Evolutionary conservation across 2,329 filamentous ascomycete species (phyloP), one percentile per base, ranked within the genome.

Genomic region (Pseudogymnoascus sp.): DNA sequence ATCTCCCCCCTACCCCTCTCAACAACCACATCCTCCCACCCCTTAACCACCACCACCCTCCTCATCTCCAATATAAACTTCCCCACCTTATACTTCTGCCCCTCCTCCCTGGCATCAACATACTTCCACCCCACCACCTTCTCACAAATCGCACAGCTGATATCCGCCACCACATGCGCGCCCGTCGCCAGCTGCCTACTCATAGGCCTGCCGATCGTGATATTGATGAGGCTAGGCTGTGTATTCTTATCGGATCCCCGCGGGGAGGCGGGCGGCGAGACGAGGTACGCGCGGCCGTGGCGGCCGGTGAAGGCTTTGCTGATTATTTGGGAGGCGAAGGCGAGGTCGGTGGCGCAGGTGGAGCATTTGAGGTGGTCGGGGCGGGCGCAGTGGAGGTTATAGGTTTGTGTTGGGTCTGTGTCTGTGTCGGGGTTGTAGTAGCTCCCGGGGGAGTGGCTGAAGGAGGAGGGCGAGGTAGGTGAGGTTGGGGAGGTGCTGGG

Each of bases 81-180:
- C 67, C 85, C 85, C 60, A 88, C 78, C 74, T 89, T 89, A 77
- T 89, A 89, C 70, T 79, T 81, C 72, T 89, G 86, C 56, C 78
- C 74, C 63, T 76, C 70, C 68, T 88, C 83, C 65, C 79, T 80
- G 1, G 86, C 85, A 71, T 86, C 83, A 46, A 88, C 78, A 69
- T 89, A 89, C 73, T 88, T 88, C 86, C 86, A 89, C 16, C 86
- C 86, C 7, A 89, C 71, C 68, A 83, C 83, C 61, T 76, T 77
- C 25, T 76, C 75, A 73, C 86, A 89, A 25, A 81, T 75, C 8
- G 72, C 71, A 70, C 86, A 89, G 56, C 73, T 78, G 59, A 88
- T 85, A 73, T 89, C 86, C 3, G 85, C 83, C 5, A 89, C 85
- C 5, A 84, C 78, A 73, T 89, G 86, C 70, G 79, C 78, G 2